These are phyloP conservation scores for Myriosclerotinia curreyana DNA, from an alignment of 2,329 filamentous ascomycete genomes.

Conservation along the genomic window DNA sequence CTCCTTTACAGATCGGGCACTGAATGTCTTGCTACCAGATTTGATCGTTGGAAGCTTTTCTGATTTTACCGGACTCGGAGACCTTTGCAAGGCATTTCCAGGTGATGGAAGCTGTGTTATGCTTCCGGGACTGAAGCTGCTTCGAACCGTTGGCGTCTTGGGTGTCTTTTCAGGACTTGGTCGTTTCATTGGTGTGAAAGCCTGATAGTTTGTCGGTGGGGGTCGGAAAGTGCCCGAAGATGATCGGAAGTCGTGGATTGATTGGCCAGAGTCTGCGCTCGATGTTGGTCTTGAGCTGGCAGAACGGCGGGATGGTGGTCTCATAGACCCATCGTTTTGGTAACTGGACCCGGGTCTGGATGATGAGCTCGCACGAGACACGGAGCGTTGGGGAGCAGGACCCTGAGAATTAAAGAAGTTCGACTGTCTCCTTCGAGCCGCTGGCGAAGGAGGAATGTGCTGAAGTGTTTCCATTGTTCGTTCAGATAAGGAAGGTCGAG, in stretches of 20 bases:
- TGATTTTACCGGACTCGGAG: slow-evolving; percentile 39
- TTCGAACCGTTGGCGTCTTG: slow-evolving; percentile 39
- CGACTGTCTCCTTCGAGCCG: slow-evolving; percentile 61
- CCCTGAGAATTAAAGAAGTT: slow-evolving; percentile 69
- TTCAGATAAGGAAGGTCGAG: slow-evolving; percentile 66
- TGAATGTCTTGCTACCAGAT: slow-evolving; percentile 48
- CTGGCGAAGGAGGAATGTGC: slow-evolving; percentile 74
- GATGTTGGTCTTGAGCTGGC: slow-evolving; percentile 54
- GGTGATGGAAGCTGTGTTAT: slow-evolving; percentile 40
- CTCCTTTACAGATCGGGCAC: slow-evolving; percentile 47
- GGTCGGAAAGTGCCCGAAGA: slow-evolving; percentile 47
- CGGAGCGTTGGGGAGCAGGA: slow-evolving; percentile 56
- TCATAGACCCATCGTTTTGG: slow-evolving; percentile 57
- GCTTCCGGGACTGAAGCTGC: slow-evolving; percentile 25
- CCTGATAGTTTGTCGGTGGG: slow-evolving; percentile 44
- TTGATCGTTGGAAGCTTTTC: slow-evolving; percentile 36
- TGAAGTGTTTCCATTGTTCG: slow-evolving; percentile 83
- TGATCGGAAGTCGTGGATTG: slow-evolving; percentile 44
- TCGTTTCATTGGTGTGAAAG: slow-evolving; percentile 45
- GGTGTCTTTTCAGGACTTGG: slow-evolving; percentile 40
- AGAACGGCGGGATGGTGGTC: slow-evolving; percentile 48
- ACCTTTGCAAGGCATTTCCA: slow-evolving; percentile 36
- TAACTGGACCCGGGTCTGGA: slow-evolving; percentile 51
- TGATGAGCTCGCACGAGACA: slow-evolving; percentile 28
- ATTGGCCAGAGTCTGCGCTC: slow-evolving; percentile 46